Evolutionary conservation across 805 yeast genomes (phyloP), one percentile per base, ranked within the genome.

Genomic region (Naumovozyma dairenensis): DNA sequence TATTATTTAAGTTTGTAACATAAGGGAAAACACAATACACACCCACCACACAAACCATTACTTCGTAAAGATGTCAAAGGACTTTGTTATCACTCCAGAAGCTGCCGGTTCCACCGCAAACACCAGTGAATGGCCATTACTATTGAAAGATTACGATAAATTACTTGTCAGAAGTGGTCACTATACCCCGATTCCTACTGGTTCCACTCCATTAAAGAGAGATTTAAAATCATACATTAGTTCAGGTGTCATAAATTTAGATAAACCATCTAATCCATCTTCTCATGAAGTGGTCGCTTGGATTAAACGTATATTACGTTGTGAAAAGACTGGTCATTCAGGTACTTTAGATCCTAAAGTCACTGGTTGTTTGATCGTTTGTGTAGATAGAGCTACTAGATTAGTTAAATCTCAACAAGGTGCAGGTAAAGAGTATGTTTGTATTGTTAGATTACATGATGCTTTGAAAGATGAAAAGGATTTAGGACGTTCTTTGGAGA

Each of bases 261-360:
- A 92, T 67, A 92, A 92, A 60, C 98, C 98, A 48, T 83, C 96
- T 18, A 92, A 92, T 63, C 98, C 98, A 48, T 84, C 96, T 28
- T 85, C 96, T 35, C 98, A 92, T 66, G 98, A 92, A 69, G 98
- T 92, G 57, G 98, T 92, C 53, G 98, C 98, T 16, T 92, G 98
- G 98, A 77, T 92, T 55, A 92, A 92, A 69, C 74, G 97, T 62
- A 92, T 92, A 49, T 71, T 92, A 54, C 78, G 97, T 62, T 81
- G 79, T 40, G 97, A 92, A 64, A 92, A 92, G 64, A 92, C 98
- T 39, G 98, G 98, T 67, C 98, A 92, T 65, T 84, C 96, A 35
- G 98, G 98, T 68, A 92, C 98, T 45, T 73, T 92, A 62, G 98
- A 92, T 70, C 98, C 98, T 46, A 84, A 84, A 64, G 98, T 92